Evolutionary conservation across 306 rosid genomes (phyloP).

Genomic region (Urtica urens): DNA sequence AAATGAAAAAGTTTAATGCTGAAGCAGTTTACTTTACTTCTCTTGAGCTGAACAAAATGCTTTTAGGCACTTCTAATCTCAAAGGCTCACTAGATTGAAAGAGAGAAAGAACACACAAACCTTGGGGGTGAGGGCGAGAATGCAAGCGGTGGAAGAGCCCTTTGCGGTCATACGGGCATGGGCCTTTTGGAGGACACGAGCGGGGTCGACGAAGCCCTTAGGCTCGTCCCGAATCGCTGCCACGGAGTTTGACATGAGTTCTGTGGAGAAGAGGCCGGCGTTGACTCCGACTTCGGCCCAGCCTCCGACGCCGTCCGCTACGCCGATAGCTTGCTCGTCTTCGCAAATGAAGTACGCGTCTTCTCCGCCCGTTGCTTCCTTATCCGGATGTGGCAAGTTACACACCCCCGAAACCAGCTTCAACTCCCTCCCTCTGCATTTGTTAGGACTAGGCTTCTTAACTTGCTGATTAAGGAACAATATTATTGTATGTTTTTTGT

Average conservation of each 20-base stretch:
- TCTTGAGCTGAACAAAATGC: too few species aligned
- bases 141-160: slow-evolving; percentile 95
- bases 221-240: slow-evolving; percentile 64
- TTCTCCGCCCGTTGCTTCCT: slow-evolving; percentile 83
- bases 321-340: slow-evolving; percentile 69
- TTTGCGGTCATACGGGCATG: slow-evolving; percentile 45
- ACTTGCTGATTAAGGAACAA: too few species aligned
- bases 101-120: slow-evolving; percentile 15
- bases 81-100: background rate
- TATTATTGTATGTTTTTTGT: too few species aligned
- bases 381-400: slow-evolving; percentile 86
- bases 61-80: too few species aligned
- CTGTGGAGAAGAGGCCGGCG: slow-evolving; percentile 65
- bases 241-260: slow-evolving; percentile 60
- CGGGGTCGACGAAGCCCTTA: slow-evolving; percentile 46
- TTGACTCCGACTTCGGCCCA: slow-evolving; percentile 93
- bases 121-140: slow-evolving; percentile 59
- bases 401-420: slow-evolving; percentile 72
- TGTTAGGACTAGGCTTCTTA: too few species aligned
- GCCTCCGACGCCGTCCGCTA: slow-evolving; percentile 95
- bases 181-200: slow-evolving; percentile 77
- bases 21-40: too few species aligned
- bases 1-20: too few species aligned
- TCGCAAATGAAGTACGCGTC: slow-evolving; percentile 83
- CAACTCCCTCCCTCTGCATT: slow-evolving; percentile 37